Base-by-base conservation (phyloP, 2,329 filamentous ascomycete genomes). In the Hirsutella thompsonii region DNA sequence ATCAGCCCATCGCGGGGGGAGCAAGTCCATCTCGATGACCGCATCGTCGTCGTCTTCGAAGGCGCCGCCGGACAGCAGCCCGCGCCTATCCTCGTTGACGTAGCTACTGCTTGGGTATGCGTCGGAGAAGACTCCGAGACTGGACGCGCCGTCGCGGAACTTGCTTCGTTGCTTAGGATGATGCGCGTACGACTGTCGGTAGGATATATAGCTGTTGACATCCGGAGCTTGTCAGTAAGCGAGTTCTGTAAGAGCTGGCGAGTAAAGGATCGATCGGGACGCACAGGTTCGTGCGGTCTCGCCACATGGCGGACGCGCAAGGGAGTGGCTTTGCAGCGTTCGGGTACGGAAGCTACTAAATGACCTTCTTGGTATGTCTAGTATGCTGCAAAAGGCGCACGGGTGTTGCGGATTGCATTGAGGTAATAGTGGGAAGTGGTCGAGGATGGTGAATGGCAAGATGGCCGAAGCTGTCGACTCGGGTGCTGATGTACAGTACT, bases 231-330 rank as follows among this genome's bases (percentile, higher is more conserved):
- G 32, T 34, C 32, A 34, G 32, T 16, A 18, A 10, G 32, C 9
- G 8, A 18, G 18, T n/a, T 16, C 9, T 4, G 32, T 9, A 6
- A 26, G 32, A 34, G 34, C 35, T 38, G 14, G 19, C 32, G 6
- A 30, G 37, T 18, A 20, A 20, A 36, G 38, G 33, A 39, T 26
- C 23, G 41, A 43, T 47, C 44, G 41, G 44, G 45, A 58, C 76
- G 54, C 79, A 95, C 88, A 98, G 83, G 62, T 96, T 98, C 53
- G 92, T 98, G 67, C 92, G 83, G 74, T 98, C 92, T 71, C 92
- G 87, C 89, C 89, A 98, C 87, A 94, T 94, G 69, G 75, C 81
- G 79, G 72, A 73, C 69, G 67, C 66, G 55, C 43, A 44, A 26
- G 44, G 46, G 39, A 45, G 47, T 48, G 48, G 46, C 46, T 46